Conservation (phyloP, 768 basidiomycete species). For the Pleurotus giganteus region DNA sequence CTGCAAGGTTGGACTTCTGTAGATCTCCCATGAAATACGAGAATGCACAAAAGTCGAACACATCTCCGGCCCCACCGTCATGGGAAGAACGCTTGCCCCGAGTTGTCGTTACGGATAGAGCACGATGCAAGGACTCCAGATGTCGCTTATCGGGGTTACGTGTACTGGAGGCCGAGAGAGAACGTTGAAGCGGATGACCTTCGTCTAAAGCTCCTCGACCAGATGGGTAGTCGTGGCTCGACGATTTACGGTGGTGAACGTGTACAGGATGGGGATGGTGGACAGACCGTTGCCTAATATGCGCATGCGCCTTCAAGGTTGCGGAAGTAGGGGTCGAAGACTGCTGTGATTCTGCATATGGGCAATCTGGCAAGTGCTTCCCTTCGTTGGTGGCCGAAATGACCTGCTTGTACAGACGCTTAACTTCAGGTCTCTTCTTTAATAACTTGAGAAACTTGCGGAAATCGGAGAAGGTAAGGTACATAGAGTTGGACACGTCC, state of each 20-base stretch:
- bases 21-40: conserved; percentile 42
- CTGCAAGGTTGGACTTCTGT: conserved; percentile 39
- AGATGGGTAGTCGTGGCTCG: background rate
- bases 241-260: background rate
- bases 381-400: conserved; percentile 15
- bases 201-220: background rate
- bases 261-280: background rate
- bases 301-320: too few species aligned
- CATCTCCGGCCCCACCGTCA: conserved; percentile 18
- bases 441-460: conserved; percentile 79
- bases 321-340: too few species aligned
- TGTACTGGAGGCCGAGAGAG: background rate
- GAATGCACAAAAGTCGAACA: conserved; percentile 42
- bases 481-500: conserved; percentile 51
- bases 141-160: background rate
- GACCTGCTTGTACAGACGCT: conserved; percentile 52
- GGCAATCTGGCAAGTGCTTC: background rate
- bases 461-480: conserved; percentile 78
- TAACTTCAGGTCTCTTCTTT: conserved; percentile 83
- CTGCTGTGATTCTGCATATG: background rate
- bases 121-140: background rate
- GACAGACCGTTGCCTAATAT: background rate
- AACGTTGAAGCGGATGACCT: background rate
- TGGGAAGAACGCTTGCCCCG: background rate
- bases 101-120: background rate